Evolutionary conservation across 495 filamentous ascomycete species (phyloP), one percentile per base, ranked within the genome.

Genomic region (Annulohypoxylon nitens): DNA sequence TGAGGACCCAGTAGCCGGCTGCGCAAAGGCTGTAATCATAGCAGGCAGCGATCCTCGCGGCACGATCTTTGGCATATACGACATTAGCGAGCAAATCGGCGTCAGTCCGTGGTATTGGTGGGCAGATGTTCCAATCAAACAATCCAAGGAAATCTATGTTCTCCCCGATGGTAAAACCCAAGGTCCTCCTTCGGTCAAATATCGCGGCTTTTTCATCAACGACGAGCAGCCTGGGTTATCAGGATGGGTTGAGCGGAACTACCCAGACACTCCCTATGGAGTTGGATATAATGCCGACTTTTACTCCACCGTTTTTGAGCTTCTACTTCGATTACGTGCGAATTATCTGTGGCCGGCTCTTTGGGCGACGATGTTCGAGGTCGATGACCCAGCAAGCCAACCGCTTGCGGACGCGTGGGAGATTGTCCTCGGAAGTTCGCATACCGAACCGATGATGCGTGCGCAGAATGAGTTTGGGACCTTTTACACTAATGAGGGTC

Each of bases 41-140:
- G 89, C 87, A 10, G 91, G 91, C 14, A 84, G 88, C 80, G 90
- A 93, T 75, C 86, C 88, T 53, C 85, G 92, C 30, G 92, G 90
- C 0, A 88, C 89, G 2, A 92, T 93, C 70, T 94, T 86, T 69
- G 91, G 92, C 11, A 83, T 93, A 62, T 93, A 94, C 80, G 89
- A 90, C 53, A 78, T 94, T 64, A 92, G 89, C 34, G 90, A 93
- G 75, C 90, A 93, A 70, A 93, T 93, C 59, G 91, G 92, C 16
- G 90, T 93, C 6, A 91, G 89, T 45, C 92, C 91, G 45, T 93
- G 90, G 91, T 90, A 92, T 78, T 93, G 88, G 85, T 93, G 86
- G 86, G 90, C 91, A 0, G 91, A 93, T 78, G 89, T 90, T 0
- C 86, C 90, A 0, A 77, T 86, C 11, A 84, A 86, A 68, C 79